These are phyloP conservation scores for Oryza meyeriana DNA, from an alignment of 176 grass and related monocot genomes.

Conservation along the genomic window DNA sequence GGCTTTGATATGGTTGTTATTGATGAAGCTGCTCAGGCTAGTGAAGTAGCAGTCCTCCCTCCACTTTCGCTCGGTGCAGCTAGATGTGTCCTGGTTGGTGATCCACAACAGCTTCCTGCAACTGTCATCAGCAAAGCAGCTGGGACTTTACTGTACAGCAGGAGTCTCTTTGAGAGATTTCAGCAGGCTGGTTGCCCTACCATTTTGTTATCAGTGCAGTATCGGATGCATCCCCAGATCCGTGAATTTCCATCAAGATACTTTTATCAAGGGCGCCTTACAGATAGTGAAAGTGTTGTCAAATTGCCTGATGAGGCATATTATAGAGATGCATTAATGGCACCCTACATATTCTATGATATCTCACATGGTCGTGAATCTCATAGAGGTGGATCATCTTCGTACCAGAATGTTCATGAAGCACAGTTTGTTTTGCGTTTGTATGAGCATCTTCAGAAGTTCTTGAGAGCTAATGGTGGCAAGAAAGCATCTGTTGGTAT, in stretches of 20 bases:
- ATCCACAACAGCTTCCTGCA: conserved; percentile 97
- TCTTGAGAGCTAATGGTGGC: conserved; percentile 72
- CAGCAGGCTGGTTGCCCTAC: conserved; percentile 96
- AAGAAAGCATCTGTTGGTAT: conserved; percentile 97
- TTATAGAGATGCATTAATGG: conserved; percentile 73
- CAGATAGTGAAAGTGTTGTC: conserved; percentile 82
- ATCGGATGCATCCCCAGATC: conserved; percentile 99
- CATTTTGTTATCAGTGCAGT: conserved; percentile 92
- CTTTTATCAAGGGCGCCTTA: conserved; percentile 91
- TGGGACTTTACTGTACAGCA: conserved; percentile 92
- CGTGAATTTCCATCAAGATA: conserved; percentile 97
- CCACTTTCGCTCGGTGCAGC: conserved; percentile 90
- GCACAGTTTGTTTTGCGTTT: conserved; percentile 79
- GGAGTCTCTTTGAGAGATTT: conserved; percentile 99
- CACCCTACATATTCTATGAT: conserved; percentile 91
- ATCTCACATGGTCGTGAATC: conserved; percentile 91
- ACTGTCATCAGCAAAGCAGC: conserved; percentile 99
- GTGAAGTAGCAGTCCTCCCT: conserved; percentile 93
- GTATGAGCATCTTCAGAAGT: conserved; percentile 83
- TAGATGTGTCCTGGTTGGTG: conserved; percentile 96
- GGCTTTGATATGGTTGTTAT: conserved; percentile 99
- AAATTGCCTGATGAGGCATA: conserved; percentile 78
- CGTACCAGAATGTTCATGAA: conserved; percentile 94
- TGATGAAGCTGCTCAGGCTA: conserved; percentile 98
- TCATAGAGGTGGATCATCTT: conserved; percentile 87